A percentile compares a stretch with the other conserved stretches of the same genome.
phyloP scores from a whole-genome alignment of 2,329 filamentous ascomycete species.

The Nothopassalora personata region DNA sequence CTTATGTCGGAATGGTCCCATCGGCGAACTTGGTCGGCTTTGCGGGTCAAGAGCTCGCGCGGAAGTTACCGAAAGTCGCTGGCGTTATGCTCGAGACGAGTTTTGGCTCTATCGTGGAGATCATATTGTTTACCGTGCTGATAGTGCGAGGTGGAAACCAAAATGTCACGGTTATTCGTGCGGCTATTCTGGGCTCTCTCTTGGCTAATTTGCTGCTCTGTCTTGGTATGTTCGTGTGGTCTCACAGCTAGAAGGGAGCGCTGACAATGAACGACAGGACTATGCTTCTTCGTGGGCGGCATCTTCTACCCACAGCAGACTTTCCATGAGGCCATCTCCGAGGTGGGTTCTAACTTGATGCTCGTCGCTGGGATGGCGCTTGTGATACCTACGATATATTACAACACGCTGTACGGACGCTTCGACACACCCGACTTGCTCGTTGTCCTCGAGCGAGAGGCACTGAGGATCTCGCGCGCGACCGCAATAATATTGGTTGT shows the following conservation, averaged over 20 bases:
- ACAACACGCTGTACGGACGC: conserved; percentile 30
- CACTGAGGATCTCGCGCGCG: conserved; percentile 63
- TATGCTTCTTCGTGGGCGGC: conserved; percentile 76
- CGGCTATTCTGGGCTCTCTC: conserved; percentile 76
- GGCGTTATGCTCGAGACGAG: conserved; percentile 52
- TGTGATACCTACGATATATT: conserved; percentile 51
- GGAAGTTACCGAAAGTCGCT: conserved; percentile 69
- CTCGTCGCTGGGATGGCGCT: conserved; percentile 62
- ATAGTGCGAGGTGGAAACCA: conserved; percentile 38
- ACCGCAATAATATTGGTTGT: conserved; percentile 66
- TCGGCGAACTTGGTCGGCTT: conserved; percentile 51
- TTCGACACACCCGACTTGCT: conserved; percentile 23
- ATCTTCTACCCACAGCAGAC: conserved; percentile 61
- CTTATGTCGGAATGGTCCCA: conserved; percentile 49
- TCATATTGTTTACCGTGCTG: conserved; percentile 74
- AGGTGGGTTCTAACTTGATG: conserved; percentile 71
- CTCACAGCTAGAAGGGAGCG: background rate
- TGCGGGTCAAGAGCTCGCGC: conserved; percentile 64
- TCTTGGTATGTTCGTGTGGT: conserved; percentile 47
- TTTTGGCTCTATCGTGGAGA: conserved; percentile 70
- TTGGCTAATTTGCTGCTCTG: conserved; percentile 77
- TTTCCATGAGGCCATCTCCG: conserved; percentile 71
- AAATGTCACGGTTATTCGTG: conserved; percentile 61
- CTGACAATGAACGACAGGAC: conserved; percentile 14
- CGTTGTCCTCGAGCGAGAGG: conserved; percentile 46